A percentile compares a stretch with the other conserved stretches of the same genome.
These are phyloP conservation scores for Aureobasidium sp. DNA, from an alignment of 2,329 filamentous ascomycete species.

Conservation along the genomic window DNA sequence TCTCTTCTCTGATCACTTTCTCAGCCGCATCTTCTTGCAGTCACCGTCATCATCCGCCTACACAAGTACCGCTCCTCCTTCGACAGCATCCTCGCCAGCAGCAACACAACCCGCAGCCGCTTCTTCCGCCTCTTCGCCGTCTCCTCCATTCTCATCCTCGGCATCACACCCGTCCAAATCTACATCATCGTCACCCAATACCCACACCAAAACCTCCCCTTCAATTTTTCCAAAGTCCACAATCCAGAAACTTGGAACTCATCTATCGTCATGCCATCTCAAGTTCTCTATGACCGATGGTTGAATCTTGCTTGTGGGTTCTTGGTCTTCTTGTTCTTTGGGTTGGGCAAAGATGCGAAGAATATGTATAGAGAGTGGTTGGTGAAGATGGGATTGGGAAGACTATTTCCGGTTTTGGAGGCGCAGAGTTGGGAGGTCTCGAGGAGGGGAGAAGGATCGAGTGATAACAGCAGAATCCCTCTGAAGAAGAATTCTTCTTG, in stretches of 20 bases:
- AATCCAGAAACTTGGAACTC: constrained; percentile 39
- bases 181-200: constrained; percentile 45
- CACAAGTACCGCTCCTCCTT: constrained; percentile 54
- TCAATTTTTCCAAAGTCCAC: constrained; percentile 49
- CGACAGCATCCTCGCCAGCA: constrained; percentile 46
- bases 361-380: constrained; percentile 40
- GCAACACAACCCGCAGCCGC: constrained; percentile 49
- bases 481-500: neutral
- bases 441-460: neutral
- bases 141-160: constrained; percentile 42
- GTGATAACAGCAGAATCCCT: neutral
- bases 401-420: neutral
- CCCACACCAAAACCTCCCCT: constrained; percentile 22
- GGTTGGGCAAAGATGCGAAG: constrained; percentile 41
- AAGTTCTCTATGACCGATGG: constrained; percentile 50
- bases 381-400: neutral
- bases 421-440: neutral
- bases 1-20: neutral
- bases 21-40: constrained; percentile 30
- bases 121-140: constrained; percentile 57
- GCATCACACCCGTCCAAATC: constrained; percentile 47
- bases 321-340: constrained; percentile 49
- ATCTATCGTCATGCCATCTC: constrained; percentile 42
- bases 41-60: constrained; percentile 53
- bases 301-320: constrained; percentile 47